phyloP scores from a whole-genome alignment of 495 filamentous ascomycete species.

The Aspergillus leporis region DNA sequence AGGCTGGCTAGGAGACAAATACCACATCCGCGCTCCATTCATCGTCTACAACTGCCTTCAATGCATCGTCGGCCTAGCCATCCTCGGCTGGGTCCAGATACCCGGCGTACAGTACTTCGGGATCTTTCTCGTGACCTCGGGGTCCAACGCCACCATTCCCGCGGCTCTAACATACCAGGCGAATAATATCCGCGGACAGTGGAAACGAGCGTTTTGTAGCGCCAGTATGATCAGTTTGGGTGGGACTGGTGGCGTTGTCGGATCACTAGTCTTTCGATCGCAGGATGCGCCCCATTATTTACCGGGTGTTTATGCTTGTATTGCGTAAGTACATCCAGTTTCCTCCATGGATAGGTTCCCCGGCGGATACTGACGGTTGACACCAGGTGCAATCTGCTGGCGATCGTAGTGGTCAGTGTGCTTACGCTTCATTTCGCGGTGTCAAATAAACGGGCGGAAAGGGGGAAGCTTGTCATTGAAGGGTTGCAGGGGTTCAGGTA shows the following conservation, averaged over 20 bases:
- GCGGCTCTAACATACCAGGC: constrained; percentile 61
- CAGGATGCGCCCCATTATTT: constrained; percentile 58
- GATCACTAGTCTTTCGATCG: constrained; percentile 56
- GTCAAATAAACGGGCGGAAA: constrained; percentile 38
- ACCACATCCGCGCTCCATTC: constrained; percentile 42
- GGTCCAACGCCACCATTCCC: constrained; percentile 63
- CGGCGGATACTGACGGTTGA: background rate
- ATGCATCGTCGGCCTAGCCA: constrained; percentile 49
- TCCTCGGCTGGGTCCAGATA: constrained; percentile 53
- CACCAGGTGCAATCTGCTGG: constrained; percentile 42
- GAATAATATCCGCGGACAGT: constrained; percentile 67
- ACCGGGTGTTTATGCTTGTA: constrained; percentile 53
- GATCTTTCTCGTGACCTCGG: constrained; percentile 61
- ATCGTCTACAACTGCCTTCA: constrained; percentile 55
- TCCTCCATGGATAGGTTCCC: background rate
- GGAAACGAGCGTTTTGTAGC: constrained; percentile 62
- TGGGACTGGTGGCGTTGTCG: constrained; percentile 60
- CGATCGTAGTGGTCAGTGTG: constrained; percentile 36
- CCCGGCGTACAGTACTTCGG: constrained; percentile 60
- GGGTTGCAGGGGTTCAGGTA: constrained; percentile 37
- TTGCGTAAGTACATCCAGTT: constrained; percentile 35
- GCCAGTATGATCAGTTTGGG: constrained; percentile 58
- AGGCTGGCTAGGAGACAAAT: constrained; percentile 52
- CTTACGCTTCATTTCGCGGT: constrained; percentile 38
- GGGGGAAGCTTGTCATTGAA: constrained; percentile 40